phyloP scores from a whole-genome alignment of 208 protist genomes.

The Wallacemonas collosoma region DNA sequence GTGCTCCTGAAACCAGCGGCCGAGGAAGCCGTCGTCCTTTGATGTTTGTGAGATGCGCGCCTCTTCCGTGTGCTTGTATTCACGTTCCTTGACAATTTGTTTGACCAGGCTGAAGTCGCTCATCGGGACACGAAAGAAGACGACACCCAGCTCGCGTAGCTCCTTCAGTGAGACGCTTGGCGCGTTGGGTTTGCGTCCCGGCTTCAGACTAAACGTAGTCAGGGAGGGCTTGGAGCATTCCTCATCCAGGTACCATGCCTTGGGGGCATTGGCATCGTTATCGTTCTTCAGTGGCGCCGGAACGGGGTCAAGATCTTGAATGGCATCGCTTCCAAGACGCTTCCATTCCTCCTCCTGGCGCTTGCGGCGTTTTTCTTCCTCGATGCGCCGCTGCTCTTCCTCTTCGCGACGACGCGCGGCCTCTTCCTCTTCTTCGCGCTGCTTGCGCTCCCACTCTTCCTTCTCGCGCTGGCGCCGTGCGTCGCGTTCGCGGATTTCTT shows the following conservation, averaged over 20 bases:
- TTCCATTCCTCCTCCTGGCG: conserved; percentile 84
- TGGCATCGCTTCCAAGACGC: conserved; percentile 73
- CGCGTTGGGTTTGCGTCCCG: conserved; percentile 51
- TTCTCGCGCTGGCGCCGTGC: conserved; percentile 65
- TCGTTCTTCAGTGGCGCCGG: conserved; percentile 67
- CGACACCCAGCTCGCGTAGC: conserved; percentile 78
- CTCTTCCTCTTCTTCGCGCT: conserved; percentile 56
- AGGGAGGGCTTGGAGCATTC: conserved; percentile 68
- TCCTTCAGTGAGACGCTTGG: conserved; percentile 64
- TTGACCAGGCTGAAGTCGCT: conserved; percentile 88
- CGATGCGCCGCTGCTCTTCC: conserved; percentile 56
- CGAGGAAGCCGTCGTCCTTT: conserved; percentile 87
- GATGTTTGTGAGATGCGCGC: conserved; percentile 83
- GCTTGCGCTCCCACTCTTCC: conserved; percentile 68
- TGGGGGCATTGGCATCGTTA: conserved; percentile 43
- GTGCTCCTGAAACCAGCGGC: conserved; percentile 94
- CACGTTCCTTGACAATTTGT: conserved; percentile 84
- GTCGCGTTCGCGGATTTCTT: conserved; percentile 83
- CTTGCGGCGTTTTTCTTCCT: conserved; percentile 70
- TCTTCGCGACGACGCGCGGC: conserved; percentile 63
- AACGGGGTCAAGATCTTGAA: conserved; percentile 79
- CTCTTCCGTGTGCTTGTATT: conserved; percentile 93
- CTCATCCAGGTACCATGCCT: conserved; percentile 90
- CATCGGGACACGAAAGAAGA: conserved; percentile 78
- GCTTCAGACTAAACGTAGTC: conserved; percentile 72